Conservation (phyloP, 176 grass and related monocot species). For the Poa annua region DNA sequence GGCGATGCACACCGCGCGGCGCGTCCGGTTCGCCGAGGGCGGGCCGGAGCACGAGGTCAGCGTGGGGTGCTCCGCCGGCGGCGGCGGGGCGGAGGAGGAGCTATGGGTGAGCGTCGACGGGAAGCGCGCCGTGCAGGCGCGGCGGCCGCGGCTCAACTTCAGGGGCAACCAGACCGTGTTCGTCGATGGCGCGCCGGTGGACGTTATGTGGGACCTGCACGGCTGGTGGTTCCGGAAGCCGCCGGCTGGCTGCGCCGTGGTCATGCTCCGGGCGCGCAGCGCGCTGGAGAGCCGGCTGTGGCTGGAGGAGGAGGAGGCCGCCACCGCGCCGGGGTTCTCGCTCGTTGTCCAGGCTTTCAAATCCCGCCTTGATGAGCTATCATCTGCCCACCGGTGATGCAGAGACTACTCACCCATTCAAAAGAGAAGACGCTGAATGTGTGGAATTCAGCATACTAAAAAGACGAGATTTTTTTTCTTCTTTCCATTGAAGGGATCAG, state of each 20-base stretch:
- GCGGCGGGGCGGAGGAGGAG: constrained; percentile 43
- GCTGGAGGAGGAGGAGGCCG: constrained; percentile 68
- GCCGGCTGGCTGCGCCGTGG: constrained; percentile 58
- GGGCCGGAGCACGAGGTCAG: constrained; percentile 81
- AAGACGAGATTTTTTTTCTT: background rate
- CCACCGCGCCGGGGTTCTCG: constrained; percentile 57
- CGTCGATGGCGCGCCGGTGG: constrained; percentile 80
- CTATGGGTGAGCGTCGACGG: constrained; percentile 77
- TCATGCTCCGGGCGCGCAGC: constrained; percentile 79
- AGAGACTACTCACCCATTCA: background rate
- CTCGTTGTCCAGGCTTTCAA: constrained; percentile 76
- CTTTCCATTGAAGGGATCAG: background rate
- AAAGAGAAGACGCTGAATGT: background rate
- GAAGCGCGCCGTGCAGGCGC: constrained; percentile 70
- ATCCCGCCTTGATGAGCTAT: constrained; percentile 40
- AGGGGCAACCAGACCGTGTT: constrained; percentile 93
- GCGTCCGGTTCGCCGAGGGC: constrained; percentile 61
- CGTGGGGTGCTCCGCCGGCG: constrained; percentile 54
- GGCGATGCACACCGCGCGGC: constrained; percentile 47
- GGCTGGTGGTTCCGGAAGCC: constrained; percentile 68
- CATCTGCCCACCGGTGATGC: constrained; percentile 1
- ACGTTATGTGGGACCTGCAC: constrained; percentile 96
- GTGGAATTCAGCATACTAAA: constrained; percentile 7
- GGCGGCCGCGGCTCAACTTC: constrained; percentile 72
- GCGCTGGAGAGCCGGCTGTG: constrained; percentile 86